These are phyloP conservation scores for Neocucurbitaria cava DNA, from an alignment of 2,329 filamentous ascomycete species.

Conservation along the genomic window DNA sequence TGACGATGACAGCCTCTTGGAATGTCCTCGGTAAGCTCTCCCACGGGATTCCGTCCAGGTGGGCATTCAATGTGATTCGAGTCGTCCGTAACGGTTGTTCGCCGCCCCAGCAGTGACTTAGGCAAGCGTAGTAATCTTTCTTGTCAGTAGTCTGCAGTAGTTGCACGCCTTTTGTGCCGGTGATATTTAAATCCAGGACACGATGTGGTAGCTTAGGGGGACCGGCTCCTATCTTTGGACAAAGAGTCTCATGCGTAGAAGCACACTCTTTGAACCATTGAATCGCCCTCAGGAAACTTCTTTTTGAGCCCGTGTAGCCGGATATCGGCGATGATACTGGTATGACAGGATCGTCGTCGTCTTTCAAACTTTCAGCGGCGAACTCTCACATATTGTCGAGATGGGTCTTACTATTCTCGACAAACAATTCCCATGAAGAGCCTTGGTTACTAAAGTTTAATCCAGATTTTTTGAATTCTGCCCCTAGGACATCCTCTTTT, in stretches of 20 bases:
- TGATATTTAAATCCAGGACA: neutral
- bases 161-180: neutral
- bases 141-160: constrained; percentile 2
- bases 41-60: constrained; percentile 5
- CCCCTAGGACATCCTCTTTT: neutral
- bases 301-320: constrained; percentile 2
- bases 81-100: constrained; percentile 8
- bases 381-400: neutral
- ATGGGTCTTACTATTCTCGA: neutral
- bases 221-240: neutral
- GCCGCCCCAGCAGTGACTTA: constrained; percentile 18
- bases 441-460: neutral
- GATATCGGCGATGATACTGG: neutral
- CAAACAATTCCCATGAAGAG: neutral
- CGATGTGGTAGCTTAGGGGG: neutral
- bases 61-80: neutral
- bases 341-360: neutral
- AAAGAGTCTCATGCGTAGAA: neutral
- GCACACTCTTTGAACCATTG: constrained; percentile 3
- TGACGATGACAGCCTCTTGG: constrained; percentile 5
- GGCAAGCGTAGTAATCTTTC: constrained; percentile 10
- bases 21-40: constrained; percentile 11
- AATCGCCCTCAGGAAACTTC: neutral
- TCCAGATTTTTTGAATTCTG: neutral
- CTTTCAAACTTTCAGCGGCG: neutral